phyloP scores from a whole-genome alignment of 2,329 filamentous ascomycete genomes.

The Esteya vermicola region DNA sequence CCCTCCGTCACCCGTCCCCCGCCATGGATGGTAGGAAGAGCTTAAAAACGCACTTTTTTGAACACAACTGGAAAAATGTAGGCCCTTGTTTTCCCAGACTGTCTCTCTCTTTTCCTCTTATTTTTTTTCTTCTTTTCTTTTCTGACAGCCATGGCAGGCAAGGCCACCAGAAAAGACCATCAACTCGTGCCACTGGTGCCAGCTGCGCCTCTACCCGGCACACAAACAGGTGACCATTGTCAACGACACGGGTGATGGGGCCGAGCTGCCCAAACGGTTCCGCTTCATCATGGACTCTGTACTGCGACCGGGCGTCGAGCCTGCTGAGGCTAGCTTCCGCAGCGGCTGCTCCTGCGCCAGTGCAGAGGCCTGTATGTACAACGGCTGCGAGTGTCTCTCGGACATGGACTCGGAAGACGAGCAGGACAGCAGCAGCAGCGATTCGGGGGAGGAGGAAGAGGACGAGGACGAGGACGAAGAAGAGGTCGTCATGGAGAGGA shows the following conservation, averaged over 20 bases:
- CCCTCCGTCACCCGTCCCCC: no score
- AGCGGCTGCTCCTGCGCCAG: slow-evolving; percentile 54
- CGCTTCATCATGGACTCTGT: slow-evolving; percentile 52
- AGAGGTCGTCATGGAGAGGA: no score
- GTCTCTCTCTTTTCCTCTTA: not conserved
- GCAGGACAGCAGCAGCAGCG: slow-evolving; percentile 24
- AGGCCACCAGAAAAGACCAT: slow-evolving; percentile 11
- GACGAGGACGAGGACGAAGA: no score
- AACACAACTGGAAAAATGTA: slow-evolving; percentile 10
- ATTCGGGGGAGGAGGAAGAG: no score
- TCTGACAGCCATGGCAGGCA: slow-evolving; percentile 5
- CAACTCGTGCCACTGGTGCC: slow-evolving; percentile 44
- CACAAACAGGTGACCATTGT: slow-evolving; percentile 42
- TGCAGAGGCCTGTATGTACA: slow-evolving; percentile 52
- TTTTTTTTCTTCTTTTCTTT: no score
- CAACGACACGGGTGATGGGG: slow-evolving; percentile 43
- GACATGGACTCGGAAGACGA: slow-evolving; percentile 42
- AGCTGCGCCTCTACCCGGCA: slow-evolving; percentile 39
- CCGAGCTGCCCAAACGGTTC: slow-evolving; percentile 47
- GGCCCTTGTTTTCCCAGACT: not conserved
- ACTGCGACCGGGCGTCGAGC: slow-evolving; percentile 43
- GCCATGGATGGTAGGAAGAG: no score
- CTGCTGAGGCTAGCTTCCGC: slow-evolving; percentile 46
- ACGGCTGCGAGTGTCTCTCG: slow-evolving; percentile 50
- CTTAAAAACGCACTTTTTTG: slow-evolving; percentile 8